These are phyloP conservation scores for Domatiomyces globalis DNA, from an alignment of 2,329 filamentous ascomycete species.

Conservation along the genomic window DNA sequence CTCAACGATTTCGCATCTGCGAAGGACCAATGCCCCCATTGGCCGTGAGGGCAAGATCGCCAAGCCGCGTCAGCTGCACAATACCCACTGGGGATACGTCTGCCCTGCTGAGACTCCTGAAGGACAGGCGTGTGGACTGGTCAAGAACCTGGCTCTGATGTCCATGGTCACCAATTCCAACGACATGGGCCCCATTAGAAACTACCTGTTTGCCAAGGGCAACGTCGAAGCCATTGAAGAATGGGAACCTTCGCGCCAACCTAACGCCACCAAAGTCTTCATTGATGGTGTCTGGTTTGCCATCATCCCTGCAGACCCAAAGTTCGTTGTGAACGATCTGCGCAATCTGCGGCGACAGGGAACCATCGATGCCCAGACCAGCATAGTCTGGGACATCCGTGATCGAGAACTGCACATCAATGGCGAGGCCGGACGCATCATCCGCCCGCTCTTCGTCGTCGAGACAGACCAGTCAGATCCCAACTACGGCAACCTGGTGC, in stretches of 20 bases:
- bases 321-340: conserved; percentile 67
- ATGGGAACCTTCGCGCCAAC: conserved; percentile 72
- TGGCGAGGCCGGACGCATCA: conserved; percentile 89
- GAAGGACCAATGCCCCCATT: conserved; percentile 93
- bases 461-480: conserved; percentile 66
- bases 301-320: conserved; percentile 68
- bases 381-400: conserved; percentile 86
- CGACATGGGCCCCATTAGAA: conserved; percentile 73
- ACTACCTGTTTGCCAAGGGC: conserved; percentile 77
- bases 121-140: conserved; percentile 92
- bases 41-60: conserved; percentile 96
- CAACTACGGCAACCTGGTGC: conserved; percentile 61
- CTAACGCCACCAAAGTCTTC: conserved; percentile 93
- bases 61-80: conserved; percentile 93
- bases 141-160: conserved; percentile 97
- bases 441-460: conserved; percentile 83
- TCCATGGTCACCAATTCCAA: conserved; percentile 95
- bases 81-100: conserved; percentile 95
- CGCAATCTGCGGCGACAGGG: conserved; percentile 64
- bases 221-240: conserved; percentile 97
- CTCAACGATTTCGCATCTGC: conserved; percentile 89
- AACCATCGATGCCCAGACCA: conserved; percentile 81
- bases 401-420: conserved; percentile 98
- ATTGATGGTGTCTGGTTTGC: conserved; percentile 98
- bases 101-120: conserved; percentile 96